These are phyloP conservation scores for Solanum arcanum DNA, from an alignment of 257 asterid species.

Conservation along the genomic window DNA sequence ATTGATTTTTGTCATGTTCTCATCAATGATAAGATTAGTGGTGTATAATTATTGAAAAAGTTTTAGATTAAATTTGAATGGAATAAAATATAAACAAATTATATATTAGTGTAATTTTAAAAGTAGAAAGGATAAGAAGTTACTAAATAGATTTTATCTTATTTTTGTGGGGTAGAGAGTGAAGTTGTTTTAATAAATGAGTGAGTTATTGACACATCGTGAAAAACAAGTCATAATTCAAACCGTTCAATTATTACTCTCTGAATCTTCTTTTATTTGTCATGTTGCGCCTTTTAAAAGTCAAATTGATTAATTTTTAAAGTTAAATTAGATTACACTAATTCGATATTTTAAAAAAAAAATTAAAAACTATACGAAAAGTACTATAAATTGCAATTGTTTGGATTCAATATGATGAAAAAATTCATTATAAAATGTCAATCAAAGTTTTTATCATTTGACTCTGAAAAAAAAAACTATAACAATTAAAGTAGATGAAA, in stretches of 20 bases:
- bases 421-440: too few species aligned
- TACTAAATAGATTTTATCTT: neutral
- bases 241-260: neutral
- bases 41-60: neutral
- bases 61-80: neutral
- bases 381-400: neutral
- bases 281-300: neutral
- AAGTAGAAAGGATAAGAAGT: neutral
- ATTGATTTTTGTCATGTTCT: neutral
- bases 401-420: neutral
- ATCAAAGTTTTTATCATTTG: too few species aligned
- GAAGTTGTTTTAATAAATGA: neutral
- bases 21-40: neutral
- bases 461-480: too few species aligned
- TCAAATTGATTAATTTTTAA: too few species aligned
- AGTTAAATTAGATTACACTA: neutral
- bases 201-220: neutral
- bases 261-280: accelerated
- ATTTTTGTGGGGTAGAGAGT: accelerated
- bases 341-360: too few species aligned
- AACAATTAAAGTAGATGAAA: too few species aligned
- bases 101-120: too few species aligned
- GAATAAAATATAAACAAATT: neutral
- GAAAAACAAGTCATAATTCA: neutral
- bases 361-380: too few species aligned